Base-by-base conservation (phyloP, 2,329 filamentous ascomycete species). In the Aspergillus sp. region DNA sequence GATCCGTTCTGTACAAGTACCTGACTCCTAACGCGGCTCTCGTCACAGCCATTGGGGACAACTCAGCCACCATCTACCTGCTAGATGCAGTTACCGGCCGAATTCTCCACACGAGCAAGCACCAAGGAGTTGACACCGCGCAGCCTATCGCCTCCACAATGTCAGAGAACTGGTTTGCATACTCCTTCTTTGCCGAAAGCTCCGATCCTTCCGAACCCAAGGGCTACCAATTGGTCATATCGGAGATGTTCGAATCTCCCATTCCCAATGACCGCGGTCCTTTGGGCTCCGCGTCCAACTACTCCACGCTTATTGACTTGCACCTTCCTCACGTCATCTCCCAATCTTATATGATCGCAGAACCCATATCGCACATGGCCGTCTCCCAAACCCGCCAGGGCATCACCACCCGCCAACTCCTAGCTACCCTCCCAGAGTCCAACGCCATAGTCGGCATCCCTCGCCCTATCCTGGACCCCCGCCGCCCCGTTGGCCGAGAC, bases 1-100 rank as follows among this genome's bases (percentile, higher is more conserved):
- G 95, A 44, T 88, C 87, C n/a, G 95, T 99, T 48, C 84, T 93
- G 62, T 99, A 99, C 85, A 99, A 99, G 77, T 98, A 98, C 72
- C 79, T 99, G 41, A 96, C 96, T 77, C 86, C 90, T 0, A 97
- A 96, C 75, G 83, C 91, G 6, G 81, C 92, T 2, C 82, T 98
- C 0, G 81, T 96, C 46, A 90, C 89, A 1, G 82, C 90, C 1
- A 77, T 87, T 2, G 82, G 88, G 34, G 82, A 88, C 20, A 77
- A 79, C 3, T 82, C 82, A 1, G 85, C 91, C 7, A 87, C 86
- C 0, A 81, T 96, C 61, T 92, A 93, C 68, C 81, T 98, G 11
- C 73, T 99, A 13, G 93, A 99, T 70, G 90, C 90, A 2, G 83
- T 96, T 6, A 96, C 93, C 11, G 95, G 95, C 24, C 84, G 89